Evolutionary conservation across 2,329 filamentous ascomycete species (phyloP).

Genomic region (Beauveria bassiana): DNA sequence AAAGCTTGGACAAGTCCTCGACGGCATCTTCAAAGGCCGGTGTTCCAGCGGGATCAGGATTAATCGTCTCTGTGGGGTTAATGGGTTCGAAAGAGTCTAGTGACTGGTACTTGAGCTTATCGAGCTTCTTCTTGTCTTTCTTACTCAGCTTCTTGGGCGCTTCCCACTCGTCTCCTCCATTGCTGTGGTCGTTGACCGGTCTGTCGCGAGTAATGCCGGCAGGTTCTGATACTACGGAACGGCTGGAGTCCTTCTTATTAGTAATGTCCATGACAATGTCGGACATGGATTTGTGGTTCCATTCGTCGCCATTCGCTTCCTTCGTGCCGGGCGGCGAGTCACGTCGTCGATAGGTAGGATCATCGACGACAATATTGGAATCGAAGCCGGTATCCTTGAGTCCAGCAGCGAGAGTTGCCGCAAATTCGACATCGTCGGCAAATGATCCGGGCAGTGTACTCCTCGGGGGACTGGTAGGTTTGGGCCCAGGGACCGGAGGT

Average conservation of each 20-base stretch:
- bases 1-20: slow-evolving; percentile 20
- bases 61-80: slow-evolving; percentile 9
- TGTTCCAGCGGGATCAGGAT: slow-evolving; percentile 1
- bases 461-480: slow-evolving; percentile 40
- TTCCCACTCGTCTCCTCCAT: slow-evolving; percentile 19
- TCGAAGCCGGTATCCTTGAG: slow-evolving; percentile 64
- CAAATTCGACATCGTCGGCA: slow-evolving; percentile 60
- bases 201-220: slow-evolving; percentile 42
- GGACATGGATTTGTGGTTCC: slow-evolving; percentile 42
- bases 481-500: slow-evolving; percentile 49
- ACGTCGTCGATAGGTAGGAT: slow-evolving; percentile 55
- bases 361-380: slow-evolving; percentile 60
- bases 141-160: slow-evolving; percentile 32
- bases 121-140: slow-evolving; percentile 41
- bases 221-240: slow-evolving; percentile 22
- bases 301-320: slow-evolving; percentile 30
- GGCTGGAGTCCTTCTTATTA: slow-evolving; percentile 23
- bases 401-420: slow-evolving; percentile 61
- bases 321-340: slow-evolving; percentile 56
- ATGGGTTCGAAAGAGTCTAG: slow-evolving; percentile 17
- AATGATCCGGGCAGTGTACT: slow-evolving; percentile 58
- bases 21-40: slow-evolving; percentile 18
- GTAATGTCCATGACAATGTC: slow-evolving; percentile 39
- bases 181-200: slow-evolving; percentile 15
- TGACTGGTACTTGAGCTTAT: slow-evolving; percentile 33